Percentiles rank a stretch among this genome's conserved stretches.
Conservation (phyloP, 192 early-diverging fungal species). For the Podila verticillata region DNA sequence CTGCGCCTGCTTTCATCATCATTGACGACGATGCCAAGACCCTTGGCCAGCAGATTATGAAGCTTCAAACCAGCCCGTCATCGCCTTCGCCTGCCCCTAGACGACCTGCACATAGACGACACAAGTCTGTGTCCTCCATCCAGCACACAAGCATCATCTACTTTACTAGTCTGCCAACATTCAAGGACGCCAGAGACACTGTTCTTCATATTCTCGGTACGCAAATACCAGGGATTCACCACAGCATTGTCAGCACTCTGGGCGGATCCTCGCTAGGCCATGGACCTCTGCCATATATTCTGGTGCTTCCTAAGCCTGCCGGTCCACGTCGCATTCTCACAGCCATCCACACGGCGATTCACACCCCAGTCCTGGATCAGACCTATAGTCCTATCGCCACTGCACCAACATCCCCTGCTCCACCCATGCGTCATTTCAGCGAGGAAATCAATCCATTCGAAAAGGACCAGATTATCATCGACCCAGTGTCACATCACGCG, state of each 20-base stretch:
- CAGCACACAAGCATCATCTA: conserved; percentile 63
- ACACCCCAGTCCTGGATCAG: conserved; percentile 60
- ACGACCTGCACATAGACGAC: conserved; percentile 30
- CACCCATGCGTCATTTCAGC: conserved; percentile 25
- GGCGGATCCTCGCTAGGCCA: conserved; percentile 4
- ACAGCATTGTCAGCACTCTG: conserved; percentile 24
- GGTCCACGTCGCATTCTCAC: conserved; percentile 67
- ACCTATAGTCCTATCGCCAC: conserved; percentile 65
- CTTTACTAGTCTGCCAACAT: conserved; percentile 65
- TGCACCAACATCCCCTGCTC: conserved; percentile 59
- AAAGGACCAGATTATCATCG: conserved; percentile 31
- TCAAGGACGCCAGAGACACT: conserved; percentile 59
- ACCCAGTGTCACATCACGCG: conserved; percentile 34
- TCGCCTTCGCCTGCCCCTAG: conserved; percentile 17
- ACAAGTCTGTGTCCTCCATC: conserved; percentile 34
- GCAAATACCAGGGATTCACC: conserved; percentile 16
- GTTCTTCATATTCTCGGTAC: conserved; percentile 51
- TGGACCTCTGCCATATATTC: conserved; percentile 55
- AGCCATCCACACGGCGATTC: conserved; percentile 65
- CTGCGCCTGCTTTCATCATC: conserved; percentile 61
- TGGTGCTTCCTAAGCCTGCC: conserved; percentile 71
- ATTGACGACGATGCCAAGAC: conserved; percentile 67
- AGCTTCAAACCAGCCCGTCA: conserved; percentile 40
- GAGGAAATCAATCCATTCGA: conserved; percentile 49
- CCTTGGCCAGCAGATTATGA: conserved; percentile 56